Conservation (phyloP, 192 early-diverging fungal genomes). For the Gaertneriomyces sp. region DNA sequence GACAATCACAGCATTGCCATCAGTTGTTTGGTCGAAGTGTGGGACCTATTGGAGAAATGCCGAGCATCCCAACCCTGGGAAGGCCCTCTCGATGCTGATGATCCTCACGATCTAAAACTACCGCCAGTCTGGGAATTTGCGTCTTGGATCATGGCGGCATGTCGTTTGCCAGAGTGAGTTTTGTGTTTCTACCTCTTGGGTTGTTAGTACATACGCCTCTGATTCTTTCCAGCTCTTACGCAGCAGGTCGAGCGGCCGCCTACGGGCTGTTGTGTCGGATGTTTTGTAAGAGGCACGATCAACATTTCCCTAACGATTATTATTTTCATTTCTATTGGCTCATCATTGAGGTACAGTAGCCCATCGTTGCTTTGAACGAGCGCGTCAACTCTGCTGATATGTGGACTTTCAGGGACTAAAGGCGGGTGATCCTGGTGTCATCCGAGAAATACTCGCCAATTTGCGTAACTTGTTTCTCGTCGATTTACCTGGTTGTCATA, state of each 20-base stretch:
- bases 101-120: conserved; percentile 3
- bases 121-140: conserved; percentile 73
- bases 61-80: conserved; percentile 56
- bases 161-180: conserved; percentile 55
- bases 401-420: conserved; percentile 46
- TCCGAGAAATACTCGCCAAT: conserved; percentile 66
- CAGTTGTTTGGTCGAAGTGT: conserved; percentile 60
- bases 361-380: too few relatives aligned
- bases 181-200: not conserved
- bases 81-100: not conserved
- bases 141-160: conserved; percentile 74
- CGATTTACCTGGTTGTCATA: conserved; percentile 62
- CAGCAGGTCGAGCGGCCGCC: conserved; percentile 61
- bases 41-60: conserved; percentile 61
- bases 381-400: too few relatives aligned
- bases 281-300: conserved; percentile 74
- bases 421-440: conserved; percentile 53
- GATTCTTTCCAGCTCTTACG: conserved; percentile 49
- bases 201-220: not conserved
- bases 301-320: conserved; percentile 51
- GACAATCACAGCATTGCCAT: conserved; percentile 63
- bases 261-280: conserved; percentile 69
- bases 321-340: conserved; percentile 69
- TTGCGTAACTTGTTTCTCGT: conserved; percentile 63
- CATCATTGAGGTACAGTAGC: conserved; percentile 53